Conservation (phyloP, 495 filamentous ascomycete genomes). For the Aspergillus incahuasiensis region DNA sequence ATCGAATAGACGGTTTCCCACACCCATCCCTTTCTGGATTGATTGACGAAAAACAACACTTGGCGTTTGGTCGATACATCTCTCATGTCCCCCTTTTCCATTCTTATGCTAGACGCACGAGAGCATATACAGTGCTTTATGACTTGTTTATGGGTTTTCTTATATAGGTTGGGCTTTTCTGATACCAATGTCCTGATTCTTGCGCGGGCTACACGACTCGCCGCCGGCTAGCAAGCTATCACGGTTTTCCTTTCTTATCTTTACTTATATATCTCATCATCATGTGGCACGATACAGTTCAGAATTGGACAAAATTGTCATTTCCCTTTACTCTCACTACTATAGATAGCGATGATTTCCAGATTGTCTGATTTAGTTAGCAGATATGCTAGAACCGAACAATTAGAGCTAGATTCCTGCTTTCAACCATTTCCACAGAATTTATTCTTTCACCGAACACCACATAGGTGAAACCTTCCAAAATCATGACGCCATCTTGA, state of each 20-base stretch:
- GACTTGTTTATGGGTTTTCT: not conserved
- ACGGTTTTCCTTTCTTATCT: not conserved
- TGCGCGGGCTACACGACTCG: not conserved
- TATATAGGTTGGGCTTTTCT: slow-evolving; percentile 3
- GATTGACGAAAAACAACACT: slow-evolving; percentile 13
- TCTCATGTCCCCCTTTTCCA: not conserved
- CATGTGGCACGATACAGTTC: not conserved
- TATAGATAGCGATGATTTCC: not conserved
- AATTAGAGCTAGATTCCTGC: not conserved
- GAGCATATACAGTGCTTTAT: slow-evolving; percentile 1
- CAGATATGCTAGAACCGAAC: not conserved
- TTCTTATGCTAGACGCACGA: slow-evolving; percentile 1
- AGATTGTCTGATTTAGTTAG: not conserved
- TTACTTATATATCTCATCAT: not conserved
- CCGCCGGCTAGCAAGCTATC: not conserved
- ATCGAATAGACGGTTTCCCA: slow-evolving; percentile 46
- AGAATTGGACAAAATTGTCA: not conserved
- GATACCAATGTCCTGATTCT: slow-evolving; percentile 6
- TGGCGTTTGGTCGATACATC: slow-evolving; percentile 11
- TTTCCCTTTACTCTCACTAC: not conserved
- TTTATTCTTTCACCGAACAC: not conserved
- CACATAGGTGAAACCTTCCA: not conserved
- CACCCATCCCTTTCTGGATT: not conserved
- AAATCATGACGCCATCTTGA: slow-evolving; percentile 7
- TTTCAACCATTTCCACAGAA: not conserved